Evolutionary conservation across 192 early-diverging fungal genomes (phyloP).

Genomic region (Nowakowskiella sp.): DNA sequence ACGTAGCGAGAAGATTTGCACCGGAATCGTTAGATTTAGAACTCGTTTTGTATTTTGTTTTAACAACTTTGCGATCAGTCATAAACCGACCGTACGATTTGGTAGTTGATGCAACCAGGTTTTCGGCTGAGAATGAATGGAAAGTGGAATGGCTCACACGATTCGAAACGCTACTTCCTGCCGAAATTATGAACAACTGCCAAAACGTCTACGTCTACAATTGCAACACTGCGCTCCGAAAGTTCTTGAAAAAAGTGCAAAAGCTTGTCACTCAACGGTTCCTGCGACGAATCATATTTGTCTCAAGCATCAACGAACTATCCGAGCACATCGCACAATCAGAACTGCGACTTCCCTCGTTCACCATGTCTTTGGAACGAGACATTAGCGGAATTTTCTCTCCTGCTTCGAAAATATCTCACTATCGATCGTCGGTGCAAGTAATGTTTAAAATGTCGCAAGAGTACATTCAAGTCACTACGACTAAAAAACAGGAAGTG

Average conservation of each 20-base stretch:
- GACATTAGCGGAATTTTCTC: conserved; percentile 54
- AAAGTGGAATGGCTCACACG: conserved; percentile 65
- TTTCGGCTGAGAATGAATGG: conserved; percentile 71
- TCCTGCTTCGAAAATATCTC: conserved; percentile 63
- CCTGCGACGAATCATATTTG: conserved; percentile 61
- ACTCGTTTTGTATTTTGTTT: conserved; percentile 66
- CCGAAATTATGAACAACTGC: conserved; percentile 54
- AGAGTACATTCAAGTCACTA: conserved; percentile 74
- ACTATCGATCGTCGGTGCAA: conserved; percentile 55
- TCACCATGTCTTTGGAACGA: conserved; percentile 57
- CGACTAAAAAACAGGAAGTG: conserved; percentile 68
- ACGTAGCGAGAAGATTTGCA: conserved; percentile 68
- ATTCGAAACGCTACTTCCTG: conserved; percentile 66
- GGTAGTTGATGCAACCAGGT: conserved; percentile 75
- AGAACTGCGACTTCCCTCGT: conserved; percentile 68
- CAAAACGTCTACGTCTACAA: conserved; percentile 71
- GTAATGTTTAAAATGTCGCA: conserved; percentile 74
- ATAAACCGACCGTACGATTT: conserved; percentile 68
- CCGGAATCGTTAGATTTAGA: conserved; percentile 79
- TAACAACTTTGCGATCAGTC: conserved; percentile 53
- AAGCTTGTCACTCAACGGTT: conserved; percentile 19
- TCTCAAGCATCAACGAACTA: conserved; percentile 59
- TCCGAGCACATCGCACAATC: conserved; percentile 61
- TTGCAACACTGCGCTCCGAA: conserved; percentile 68
- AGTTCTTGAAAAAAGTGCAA: conserved; percentile 54